Evolutionary conservation across 2,329 filamentous ascomycete species (phyloP), one percentile per base, ranked within the genome.

Genomic region (Aureobasidium vineae): DNA sequence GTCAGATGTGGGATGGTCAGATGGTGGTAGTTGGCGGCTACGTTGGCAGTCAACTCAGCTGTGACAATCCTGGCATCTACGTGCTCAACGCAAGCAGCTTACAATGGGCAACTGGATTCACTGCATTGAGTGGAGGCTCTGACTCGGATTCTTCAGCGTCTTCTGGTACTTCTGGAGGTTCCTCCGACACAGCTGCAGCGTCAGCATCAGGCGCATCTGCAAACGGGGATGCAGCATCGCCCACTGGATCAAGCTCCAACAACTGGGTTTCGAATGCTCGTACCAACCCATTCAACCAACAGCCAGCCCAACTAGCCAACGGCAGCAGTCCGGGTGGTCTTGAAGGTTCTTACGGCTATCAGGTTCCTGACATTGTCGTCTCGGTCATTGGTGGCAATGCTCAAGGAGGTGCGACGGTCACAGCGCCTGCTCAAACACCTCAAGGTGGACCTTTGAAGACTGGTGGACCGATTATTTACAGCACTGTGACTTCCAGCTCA

Each of bases 11-110:
- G 77, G 88, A 92, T 19, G 87, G 89, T 67, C 91, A 94, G 75
- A 92, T 96, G 87, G 81, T 95, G 69, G 83, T 89, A 8, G 81
- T 94, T 16, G 91, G 91, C 31, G 91, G 91, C 13, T 89, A 86
- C 69, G 83, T 88, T 8, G 86, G 86, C 2, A 77, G 80, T 31
- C 79, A 86, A 13, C 79, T 86, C 53, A 83, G 79, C 3, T 91
- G 89, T 74, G 89, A 92, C 70, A 84, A 78, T 19, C 87, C 87
- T 0, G 88, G 88, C 1, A 82, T 92, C 68, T 91, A 91, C 73
- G 85, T 91, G 31, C 94, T 92, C 78, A 92, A 96, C 72, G 79
- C 92, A 61, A 89, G 86, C 11, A 85, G 84, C 41, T 82, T 87
- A 1, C 73, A 82, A 61, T 96, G 92, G 92, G 80, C 88, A 66